Base-by-base conservation (phyloP, 768 basidiomycete genomes). In the Collybia nuda region DNA sequence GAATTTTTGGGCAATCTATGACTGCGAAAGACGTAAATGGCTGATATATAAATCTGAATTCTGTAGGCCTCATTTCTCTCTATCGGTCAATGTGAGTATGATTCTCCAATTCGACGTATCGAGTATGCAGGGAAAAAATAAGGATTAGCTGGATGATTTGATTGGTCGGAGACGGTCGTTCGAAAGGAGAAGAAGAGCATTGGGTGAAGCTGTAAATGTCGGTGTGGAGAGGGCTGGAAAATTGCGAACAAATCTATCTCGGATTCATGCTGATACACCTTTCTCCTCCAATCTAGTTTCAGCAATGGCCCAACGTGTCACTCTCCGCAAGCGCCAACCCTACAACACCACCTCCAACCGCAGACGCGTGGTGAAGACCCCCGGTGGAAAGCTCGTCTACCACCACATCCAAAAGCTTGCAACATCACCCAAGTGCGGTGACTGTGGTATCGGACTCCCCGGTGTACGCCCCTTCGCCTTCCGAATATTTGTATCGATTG, bases 301-400 rank as follows among this genome's bases (percentile, higher is more conserved):
- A 62, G 48, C 67, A 63, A 98, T 98, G 96, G 93, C 93, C 74
- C 96, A 98, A 85, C 93, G 97, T 69, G 95, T 99, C 65, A 97
- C 94, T 64, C 93, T 99, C 78, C 90, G 97, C 79, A 99, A 97
- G 77, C 93, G 97, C 70, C 87, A 88, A 61, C 85, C 93, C 18
- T 97, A 99, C 83, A 98, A 97, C 86, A 98, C 97, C 74, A 86
- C 86, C 63, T 98, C 96, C 52, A 94, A 88, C 83, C 85, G 93
- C 68, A 82, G 95, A 68, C 88, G 94, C 62, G 82, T 98, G 58
- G 85, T 98, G 54, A 98, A 98, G 82, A 98, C 97, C 32, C 97
- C 97, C 48, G 97, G 96, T 75, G 97, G 97, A 59, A 93, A 90
- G 76, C 88, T 98, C 62, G 93, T 96, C 62, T 95, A 96, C 78